Percentiles rank a stretch among this genome's conserved stretches.
Evolutionary conservation across 257 asterid genomes (phyloP).

Genomic region (Coffea canephora): DNA sequence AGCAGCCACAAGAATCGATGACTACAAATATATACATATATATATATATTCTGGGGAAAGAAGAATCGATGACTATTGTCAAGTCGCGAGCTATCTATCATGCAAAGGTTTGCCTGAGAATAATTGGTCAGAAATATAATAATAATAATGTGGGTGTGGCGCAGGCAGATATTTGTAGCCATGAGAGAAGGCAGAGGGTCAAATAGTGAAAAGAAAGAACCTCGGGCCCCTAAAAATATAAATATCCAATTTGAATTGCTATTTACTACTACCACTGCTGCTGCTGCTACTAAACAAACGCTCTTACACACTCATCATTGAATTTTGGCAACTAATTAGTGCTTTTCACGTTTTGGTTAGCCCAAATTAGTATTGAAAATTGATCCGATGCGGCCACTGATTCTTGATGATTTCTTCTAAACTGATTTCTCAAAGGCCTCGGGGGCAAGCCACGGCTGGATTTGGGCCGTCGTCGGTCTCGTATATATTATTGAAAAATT

Average conservation of each 20-base stretch:
- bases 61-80: conserved; percentile 9
- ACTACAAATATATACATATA: neutral
- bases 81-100: conserved; percentile 19
- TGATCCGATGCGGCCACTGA: neutral
- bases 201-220: conserved; percentile 34
- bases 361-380: neutral
- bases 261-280: too few relatives aligned
- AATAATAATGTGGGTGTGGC: neutral
- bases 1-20: neutral
- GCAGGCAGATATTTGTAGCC: neutral
- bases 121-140: conserved; percentile 10
- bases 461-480: conserved; percentile 24
- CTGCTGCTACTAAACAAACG: neutral
- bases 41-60: too few relatives aligned
- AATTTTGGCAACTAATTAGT: conserved; percentile 19
- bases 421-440: conserved; percentile 13
- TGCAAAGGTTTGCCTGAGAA: conserved; percentile 12
- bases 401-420: neutral
- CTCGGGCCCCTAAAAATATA: conserved; percentile 68
- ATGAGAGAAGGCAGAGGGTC: conserved; percentile 22
- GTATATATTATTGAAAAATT: conserved; percentile 6
- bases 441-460: conserved; percentile 23
- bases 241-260: neutral
- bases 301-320: conserved; percentile 6
- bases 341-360: conserved; percentile 19